phyloP scores from a whole-genome alignment of 1,139 yeast species.

The Candida glucosophila region DNA sequence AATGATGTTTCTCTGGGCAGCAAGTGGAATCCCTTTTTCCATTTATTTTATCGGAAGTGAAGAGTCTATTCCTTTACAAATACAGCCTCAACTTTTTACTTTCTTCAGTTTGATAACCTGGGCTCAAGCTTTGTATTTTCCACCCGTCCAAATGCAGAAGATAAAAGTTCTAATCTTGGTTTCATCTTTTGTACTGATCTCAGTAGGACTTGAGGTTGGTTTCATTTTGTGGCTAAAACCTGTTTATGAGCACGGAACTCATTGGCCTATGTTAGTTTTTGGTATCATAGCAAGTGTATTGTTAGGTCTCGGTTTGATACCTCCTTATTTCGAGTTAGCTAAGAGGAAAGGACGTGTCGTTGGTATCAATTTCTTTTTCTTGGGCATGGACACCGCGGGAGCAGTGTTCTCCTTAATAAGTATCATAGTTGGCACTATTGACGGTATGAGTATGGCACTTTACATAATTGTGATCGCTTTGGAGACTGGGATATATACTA shows the following conservation, averaged over 20 bases:
- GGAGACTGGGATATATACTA: conserved; percentile 68
- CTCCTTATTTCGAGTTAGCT: conserved; percentile 80
- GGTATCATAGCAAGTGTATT: conserved; percentile 75
- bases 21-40: conserved; percentile 76
- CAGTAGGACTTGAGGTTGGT: conserved; percentile 61
- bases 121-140: conserved; percentile 72
- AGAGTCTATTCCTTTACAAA: conserved; percentile 65
- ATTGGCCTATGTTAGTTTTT: conserved; percentile 73
- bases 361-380: conserved; percentile 80
- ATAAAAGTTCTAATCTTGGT: conserved; percentile 30
- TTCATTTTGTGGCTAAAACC: conserved; percentile 65
- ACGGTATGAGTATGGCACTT: conserved; percentile 67
- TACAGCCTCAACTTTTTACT: conserved; percentile 83
- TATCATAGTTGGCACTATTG: conserved; percentile 53
- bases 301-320: conserved; percentile 70
- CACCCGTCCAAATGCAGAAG: conserved; percentile 45
- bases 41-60: conserved; percentile 69
- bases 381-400: conserved; percentile 70
- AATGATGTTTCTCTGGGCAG: conserved; percentile 82
- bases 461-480: conserved; percentile 64
- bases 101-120: conserved; percentile 62
- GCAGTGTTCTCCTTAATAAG: conserved; percentile 71
- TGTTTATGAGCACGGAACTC: conserved; percentile 46
- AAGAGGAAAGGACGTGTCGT: conserved; percentile 77
- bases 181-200: conserved; percentile 28